phyloP scores from a whole-genome alignment of 768 basidiomycete genomes.

The Lactarius quietus region DNA sequence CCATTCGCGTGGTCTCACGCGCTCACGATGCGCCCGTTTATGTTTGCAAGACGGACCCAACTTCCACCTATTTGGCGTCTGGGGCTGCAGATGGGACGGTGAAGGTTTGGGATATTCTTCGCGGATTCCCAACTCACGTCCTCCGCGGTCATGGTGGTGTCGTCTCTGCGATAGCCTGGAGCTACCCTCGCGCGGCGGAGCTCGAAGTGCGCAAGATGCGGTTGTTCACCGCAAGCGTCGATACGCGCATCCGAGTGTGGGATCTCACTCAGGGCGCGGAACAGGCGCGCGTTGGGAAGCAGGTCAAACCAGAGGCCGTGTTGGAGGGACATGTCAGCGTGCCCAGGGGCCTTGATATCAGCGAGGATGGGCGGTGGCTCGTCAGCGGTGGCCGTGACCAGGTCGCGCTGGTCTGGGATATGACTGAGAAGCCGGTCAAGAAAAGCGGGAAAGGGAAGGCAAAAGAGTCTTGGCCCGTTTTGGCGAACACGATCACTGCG shows the following conservation, averaged over 20 bases:
- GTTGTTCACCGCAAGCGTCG: conserved; percentile 87
- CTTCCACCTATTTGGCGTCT: conserved; percentile 88
- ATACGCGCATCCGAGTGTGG: conserved; percentile 90
- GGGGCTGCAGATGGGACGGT: conserved; percentile 96
- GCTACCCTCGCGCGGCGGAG: conserved; percentile 57
- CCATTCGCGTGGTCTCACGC: conserved; percentile 70
- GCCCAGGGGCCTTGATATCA: conserved; percentile 84
- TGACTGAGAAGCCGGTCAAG: conserved; percentile 38
- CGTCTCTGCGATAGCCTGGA: conserved; percentile 85
- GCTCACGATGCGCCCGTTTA: conserved; percentile 96
- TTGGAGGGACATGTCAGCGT: conserved; percentile 96
- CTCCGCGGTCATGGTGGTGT: conserved; percentile 98
- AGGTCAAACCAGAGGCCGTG: conserved; percentile 67
- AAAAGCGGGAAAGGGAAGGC: conserved; percentile 47
- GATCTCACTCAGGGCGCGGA: conserved; percentile 59
- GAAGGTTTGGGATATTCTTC: conserved; percentile 91
- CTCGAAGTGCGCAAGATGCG: conserved; percentile 54
- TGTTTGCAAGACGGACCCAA: conserved; percentile 78
- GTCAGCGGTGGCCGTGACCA: conserved; percentile 91
- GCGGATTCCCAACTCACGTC: conserved; percentile 88
- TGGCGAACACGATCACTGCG: conserved; percentile 76
- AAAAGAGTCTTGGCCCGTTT: conserved; percentile 47
- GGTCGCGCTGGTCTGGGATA: conserved; percentile 91
- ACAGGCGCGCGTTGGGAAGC: conserved; percentile 51
- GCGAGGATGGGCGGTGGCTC: conserved; percentile 82